Conservation (phyloP, 2,329 filamentous ascomycete genomes). For the Diatrype stigma region DNA sequence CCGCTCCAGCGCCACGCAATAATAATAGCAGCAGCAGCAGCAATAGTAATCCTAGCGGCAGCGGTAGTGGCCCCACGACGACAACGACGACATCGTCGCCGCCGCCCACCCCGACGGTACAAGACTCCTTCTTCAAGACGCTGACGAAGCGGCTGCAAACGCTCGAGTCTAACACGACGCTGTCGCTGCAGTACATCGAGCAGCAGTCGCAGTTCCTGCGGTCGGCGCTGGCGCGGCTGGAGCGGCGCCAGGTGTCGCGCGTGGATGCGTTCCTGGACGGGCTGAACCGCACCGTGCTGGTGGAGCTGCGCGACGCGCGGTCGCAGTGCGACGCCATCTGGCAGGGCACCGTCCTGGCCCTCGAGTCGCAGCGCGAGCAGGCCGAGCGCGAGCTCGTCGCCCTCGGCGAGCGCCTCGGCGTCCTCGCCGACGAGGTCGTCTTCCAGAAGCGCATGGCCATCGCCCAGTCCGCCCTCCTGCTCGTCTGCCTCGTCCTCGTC, state of each 20-base stretch:
- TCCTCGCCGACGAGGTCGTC: conserved; percentile 89
- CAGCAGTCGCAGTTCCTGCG: conserved; percentile 88
- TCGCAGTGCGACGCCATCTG: conserved; percentile 93
- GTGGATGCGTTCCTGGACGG: conserved; percentile 76
- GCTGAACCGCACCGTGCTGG: conserved; percentile 82
- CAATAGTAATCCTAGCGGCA: too few species aligned
- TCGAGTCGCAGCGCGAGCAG: conserved; percentile 83
- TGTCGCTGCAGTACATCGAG: conserved; percentile 94
- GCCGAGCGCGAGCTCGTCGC: conserved; percentile 80
- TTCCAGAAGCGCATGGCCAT: conserved; percentile 90
- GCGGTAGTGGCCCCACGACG: conserved; percentile 4
- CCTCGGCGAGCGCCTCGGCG: conserved; percentile 72
- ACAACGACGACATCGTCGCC: conserved; percentile 35
- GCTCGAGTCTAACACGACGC: conserved; percentile 85
- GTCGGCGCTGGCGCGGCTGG: conserved; percentile 79
- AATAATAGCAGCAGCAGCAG: conserved; percentile 33
- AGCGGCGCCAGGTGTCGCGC: conserved; percentile 82
- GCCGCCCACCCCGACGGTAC: conserved; percentile 71
- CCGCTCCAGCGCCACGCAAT: conserved; percentile 22
- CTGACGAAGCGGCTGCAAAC: conserved; percentile 89
- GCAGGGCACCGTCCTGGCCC: conserved; percentile 89
- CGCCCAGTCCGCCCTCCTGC: conserved; percentile 79
- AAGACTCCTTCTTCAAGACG: conserved; percentile 97
- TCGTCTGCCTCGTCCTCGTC: conserved; percentile 82
- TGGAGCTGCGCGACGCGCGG: conserved; percentile 72